Conservation (phyloP, 2,329 filamentous ascomycete species). For the Colletotrichum ledebouriae region DNA sequence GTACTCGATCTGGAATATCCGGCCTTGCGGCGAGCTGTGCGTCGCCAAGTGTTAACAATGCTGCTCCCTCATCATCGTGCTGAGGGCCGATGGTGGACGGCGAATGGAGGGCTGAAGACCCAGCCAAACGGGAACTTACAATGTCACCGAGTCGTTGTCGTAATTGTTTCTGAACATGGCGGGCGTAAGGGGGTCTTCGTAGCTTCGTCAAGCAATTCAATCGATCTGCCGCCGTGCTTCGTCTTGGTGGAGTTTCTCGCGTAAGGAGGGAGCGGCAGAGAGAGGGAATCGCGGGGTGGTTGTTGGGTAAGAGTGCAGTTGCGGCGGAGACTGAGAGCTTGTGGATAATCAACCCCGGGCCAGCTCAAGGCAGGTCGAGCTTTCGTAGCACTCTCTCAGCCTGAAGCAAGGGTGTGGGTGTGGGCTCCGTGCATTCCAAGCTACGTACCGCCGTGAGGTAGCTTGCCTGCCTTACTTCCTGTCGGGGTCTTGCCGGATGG, state of each 20-base stretch:
- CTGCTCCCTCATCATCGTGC: background rate
- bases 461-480: background rate
- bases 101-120: constrained; percentile 26
- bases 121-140: constrained; percentile 72
- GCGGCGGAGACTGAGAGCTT: constrained; percentile 33
- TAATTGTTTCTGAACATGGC: constrained; percentile 99
- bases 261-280: constrained; percentile 11
- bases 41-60: constrained; percentile 21
- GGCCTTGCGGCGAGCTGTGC: constrained; percentile 92
- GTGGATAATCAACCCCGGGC: constrained; percentile 39
- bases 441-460: constrained; percentile 31
- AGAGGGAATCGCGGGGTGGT: constrained; percentile 34
- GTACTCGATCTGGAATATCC: constrained; percentile 99
- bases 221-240: constrained; percentile 18
- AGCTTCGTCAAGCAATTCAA: constrained; percentile 40
- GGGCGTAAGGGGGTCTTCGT: constrained; percentile 38
- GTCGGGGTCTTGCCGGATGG: constrained; percentile 33
- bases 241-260: constrained; percentile 9
- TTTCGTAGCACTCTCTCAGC: constrained; percentile 46
- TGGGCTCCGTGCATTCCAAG: constrained; percentile 38
- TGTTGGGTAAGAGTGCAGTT: constrained; percentile 35
- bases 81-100: background rate
- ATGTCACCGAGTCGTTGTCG: constrained; percentile 99
- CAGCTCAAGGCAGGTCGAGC: constrained; percentile 50
- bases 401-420: constrained; percentile 41